phyloP scores from a whole-genome alignment of 2,329 filamentous ascomycete genomes.

The Aureobasidium leucospermi region DNA sequence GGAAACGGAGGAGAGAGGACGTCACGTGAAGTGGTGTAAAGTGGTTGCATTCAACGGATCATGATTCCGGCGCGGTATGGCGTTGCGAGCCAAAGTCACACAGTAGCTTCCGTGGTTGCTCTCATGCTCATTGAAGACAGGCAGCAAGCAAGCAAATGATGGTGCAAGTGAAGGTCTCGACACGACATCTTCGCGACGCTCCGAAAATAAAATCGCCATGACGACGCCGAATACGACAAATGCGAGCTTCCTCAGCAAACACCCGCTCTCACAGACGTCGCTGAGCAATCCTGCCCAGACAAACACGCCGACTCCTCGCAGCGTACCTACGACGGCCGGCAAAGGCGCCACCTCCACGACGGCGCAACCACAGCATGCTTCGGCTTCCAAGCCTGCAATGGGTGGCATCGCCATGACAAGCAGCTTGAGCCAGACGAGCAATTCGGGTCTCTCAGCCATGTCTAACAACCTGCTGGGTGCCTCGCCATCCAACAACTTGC shows the following conservation, averaged over 20 bases:
- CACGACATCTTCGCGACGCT: background rate
- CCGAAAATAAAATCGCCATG: background rate
- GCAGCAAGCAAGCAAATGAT: background rate
- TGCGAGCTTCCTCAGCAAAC: background rate
- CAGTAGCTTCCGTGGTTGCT: background rate
- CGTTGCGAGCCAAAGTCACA: background rate
- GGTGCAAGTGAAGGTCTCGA: background rate
- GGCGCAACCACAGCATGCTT: constrained; percentile 31
- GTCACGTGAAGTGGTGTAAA: background rate
- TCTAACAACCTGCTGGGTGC: constrained; percentile 22
- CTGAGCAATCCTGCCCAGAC: background rate
- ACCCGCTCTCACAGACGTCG: background rate
- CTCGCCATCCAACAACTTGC: constrained; percentile 21
- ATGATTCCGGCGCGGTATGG: background rate
- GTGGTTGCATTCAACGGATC: background rate
- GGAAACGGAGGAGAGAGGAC: background rate
- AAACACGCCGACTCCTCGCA: constrained; percentile 25
- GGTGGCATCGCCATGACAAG: constrained; percentile 28
- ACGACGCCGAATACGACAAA: constrained; percentile 6
- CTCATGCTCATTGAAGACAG: background rate
- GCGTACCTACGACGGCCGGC: constrained; percentile 26
- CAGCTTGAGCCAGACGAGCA: constrained; percentile 23
- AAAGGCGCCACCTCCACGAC: constrained; percentile 23
- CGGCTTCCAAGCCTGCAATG: constrained; percentile 20
- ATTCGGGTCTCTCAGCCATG: constrained; percentile 20